A percentile compares a stretch with the other conserved stretches of the same genome.
phyloP scores from a whole-genome alignment of 257 asterid genomes.

The Jacaranda copaia region DNA sequence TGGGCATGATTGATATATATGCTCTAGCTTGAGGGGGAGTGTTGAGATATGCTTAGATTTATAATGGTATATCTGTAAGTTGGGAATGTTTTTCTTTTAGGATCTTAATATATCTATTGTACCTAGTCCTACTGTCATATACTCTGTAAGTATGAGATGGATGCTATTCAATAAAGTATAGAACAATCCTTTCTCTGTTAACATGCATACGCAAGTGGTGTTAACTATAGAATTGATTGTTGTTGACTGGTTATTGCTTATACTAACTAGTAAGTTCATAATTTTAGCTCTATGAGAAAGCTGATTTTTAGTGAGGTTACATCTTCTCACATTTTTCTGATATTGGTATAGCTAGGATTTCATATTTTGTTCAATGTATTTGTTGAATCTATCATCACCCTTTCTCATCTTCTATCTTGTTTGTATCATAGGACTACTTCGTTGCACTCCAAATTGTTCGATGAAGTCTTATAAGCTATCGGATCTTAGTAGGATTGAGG shows the following conservation, averaged over 20 bases:
- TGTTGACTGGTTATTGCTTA: neutral
- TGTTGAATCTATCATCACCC: slow-evolving; percentile 1
- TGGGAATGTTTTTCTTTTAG: too few species aligned
- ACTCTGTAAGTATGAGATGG: too few species aligned
- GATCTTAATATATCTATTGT: too few species aligned
- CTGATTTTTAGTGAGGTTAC: neutral
- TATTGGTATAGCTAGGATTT: neutral
- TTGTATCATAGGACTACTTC: slow-evolving; percentile 55
- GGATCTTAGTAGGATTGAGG: slow-evolving; percentile 77
- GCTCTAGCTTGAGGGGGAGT: too few species aligned
- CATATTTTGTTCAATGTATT: slow-evolving; percentile 4
- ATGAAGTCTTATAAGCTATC: slow-evolving; percentile 91
- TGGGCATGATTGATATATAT: too few species aligned
- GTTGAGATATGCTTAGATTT: too few species aligned
- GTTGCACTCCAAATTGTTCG: slow-evolving; percentile 57
- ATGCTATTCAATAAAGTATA: too few species aligned
- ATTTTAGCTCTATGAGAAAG: too few species aligned
- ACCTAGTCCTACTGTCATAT: too few species aligned
- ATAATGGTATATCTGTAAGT: too few species aligned
- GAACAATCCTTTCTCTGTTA: too few species aligned
- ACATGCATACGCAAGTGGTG: too few species aligned
- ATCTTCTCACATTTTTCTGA: neutral
- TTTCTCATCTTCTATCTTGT: slow-evolving; percentile 27
- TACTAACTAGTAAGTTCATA: neutral
- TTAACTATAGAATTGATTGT: neutral